phyloP scores from a whole-genome alignment of 2,329 filamentous ascomycete genomes.

The Colletotrichum graminicola region DNA sequence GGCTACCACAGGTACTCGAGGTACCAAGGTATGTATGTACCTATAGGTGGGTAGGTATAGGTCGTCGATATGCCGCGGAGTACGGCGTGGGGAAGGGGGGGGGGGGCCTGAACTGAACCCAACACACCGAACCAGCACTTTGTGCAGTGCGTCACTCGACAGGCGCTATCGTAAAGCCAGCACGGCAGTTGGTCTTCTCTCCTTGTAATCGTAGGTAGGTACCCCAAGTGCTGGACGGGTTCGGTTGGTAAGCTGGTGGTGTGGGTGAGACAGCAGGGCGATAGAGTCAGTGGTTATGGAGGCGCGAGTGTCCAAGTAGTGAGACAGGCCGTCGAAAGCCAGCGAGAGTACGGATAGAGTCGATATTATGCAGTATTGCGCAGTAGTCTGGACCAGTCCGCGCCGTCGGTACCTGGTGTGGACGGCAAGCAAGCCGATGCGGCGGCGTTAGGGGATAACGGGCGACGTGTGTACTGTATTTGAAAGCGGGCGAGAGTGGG shows the following conservation, averaged over 20 bases:
- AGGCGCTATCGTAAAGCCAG: background rate
- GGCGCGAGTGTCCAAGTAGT: background rate
- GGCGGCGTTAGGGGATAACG: conserved; percentile 2
- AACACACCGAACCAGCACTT: background rate
- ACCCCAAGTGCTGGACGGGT: background rate
- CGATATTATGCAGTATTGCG: background rate
- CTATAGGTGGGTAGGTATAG: too few species aligned
- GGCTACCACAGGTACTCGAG: too few species aligned
- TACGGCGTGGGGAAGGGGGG: background rate
- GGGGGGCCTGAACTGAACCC: background rate
- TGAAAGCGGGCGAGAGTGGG: background rate
- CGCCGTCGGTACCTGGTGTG: conserved; percentile 30
- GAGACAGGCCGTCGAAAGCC: background rate
- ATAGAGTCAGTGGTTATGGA: background rate
- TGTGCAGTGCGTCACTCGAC: background rate
- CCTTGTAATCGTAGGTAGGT: too few species aligned
- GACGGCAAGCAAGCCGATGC: conserved; percentile 14
- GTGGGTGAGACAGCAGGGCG: background rate
- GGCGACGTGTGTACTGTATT: background rate
- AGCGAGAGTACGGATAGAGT: too few species aligned
- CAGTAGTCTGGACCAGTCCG: conserved; percentile 37
- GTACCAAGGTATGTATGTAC: too few species aligned
- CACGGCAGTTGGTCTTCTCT: too few species aligned
- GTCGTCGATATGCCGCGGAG: background rate
- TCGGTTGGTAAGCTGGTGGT: background rate